Evolutionary conservation across 2,329 filamentous ascomycete genomes (phyloP).

Genomic region (Pseudocercospora fuligena): DNA sequence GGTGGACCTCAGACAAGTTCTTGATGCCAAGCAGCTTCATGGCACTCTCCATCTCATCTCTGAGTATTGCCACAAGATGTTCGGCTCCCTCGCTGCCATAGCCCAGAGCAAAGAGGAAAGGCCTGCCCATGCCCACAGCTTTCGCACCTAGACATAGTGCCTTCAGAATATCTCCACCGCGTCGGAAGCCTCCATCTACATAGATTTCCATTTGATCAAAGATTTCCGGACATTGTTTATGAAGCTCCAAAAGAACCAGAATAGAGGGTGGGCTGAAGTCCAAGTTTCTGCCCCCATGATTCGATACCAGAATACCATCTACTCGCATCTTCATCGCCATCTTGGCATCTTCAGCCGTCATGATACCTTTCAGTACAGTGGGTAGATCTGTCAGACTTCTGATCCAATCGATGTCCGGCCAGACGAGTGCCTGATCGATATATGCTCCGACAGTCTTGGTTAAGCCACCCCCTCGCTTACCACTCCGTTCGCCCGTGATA

Average conservation of each 20-base stretch:
- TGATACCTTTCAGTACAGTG: constrained; percentile 45
- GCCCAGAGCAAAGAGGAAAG: constrained; percentile 62
- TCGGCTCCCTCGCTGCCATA: constrained; percentile 61
- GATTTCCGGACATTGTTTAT: constrained; percentile 60
- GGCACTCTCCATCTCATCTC: constrained; percentile 65
- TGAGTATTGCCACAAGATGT: constrained; percentile 44
- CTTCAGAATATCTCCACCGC: constrained; percentile 70
- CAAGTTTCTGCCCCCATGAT: constrained; percentile 53
- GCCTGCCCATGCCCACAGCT: constrained; percentile 65
- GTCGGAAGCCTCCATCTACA: constrained; percentile 66
- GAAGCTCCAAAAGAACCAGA: constrained; percentile 64
- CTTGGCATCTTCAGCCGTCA: constrained; percentile 45
- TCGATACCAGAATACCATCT: constrained; percentile 49
- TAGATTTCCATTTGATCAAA: constrained; percentile 54
- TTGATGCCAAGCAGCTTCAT: constrained; percentile 68
- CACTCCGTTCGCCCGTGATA: constrained; percentile 50
- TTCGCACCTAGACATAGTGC: constrained; percentile 67
- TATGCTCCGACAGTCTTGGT: constrained; percentile 59
- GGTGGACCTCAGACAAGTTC: constrained; percentile 62
- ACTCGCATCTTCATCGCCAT: constrained; percentile 48
- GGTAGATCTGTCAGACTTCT: constrained; percentile 38
- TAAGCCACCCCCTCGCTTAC: constrained; percentile 57
- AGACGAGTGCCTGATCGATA: constrained; percentile 60
- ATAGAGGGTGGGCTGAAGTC: constrained; percentile 54
- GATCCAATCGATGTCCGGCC: constrained; percentile 52